Evolutionary conservation across 495 filamentous ascomycete species (phyloP).

Genomic region (Aspergillus ellipticus): DNA sequence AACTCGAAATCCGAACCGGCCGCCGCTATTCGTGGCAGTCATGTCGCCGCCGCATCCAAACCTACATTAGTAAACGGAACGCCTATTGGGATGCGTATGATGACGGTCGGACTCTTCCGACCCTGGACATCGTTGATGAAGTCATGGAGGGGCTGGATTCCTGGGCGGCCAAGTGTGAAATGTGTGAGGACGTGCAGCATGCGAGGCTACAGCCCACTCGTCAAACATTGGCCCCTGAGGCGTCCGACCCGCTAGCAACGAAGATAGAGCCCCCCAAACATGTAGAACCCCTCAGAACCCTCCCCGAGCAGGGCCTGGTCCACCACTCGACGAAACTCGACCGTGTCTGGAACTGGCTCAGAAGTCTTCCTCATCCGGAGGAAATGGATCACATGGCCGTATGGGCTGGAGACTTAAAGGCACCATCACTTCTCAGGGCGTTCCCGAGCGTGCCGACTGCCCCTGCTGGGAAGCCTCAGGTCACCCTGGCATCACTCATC

Average conservation of each 20-base stretch:
- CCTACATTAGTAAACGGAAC: constrained; percentile 12
- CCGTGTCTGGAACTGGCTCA: constrained; percentile 22
- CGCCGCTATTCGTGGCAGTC: constrained; percentile 23
- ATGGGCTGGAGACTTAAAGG: constrained; percentile 7
- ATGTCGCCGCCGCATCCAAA: constrained; percentile 21
- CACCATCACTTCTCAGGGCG: background rate
- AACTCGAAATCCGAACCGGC: constrained; percentile 12
- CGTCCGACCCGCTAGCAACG: background rate
- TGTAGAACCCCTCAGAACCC: background rate
- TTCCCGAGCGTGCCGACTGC: too few relatives aligned
- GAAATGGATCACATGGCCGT: constrained; percentile 12
- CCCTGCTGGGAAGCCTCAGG: too few relatives aligned
- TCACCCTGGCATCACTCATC: too few relatives aligned
- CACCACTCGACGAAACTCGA: constrained; percentile 10
- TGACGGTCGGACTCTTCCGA: background rate
- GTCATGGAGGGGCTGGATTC: constrained; percentile 9
- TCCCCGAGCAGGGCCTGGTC: background rate
- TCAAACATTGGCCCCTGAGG: background rate
- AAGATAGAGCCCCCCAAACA: constrained; percentile 6
- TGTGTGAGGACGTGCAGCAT: background rate
- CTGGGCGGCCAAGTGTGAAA: constrained; percentile 9
- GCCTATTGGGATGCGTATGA: constrained; percentile 8
- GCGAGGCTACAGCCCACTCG: background rate
- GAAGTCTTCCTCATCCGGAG: constrained; percentile 16
- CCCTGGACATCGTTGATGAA: constrained; percentile 1